Evolutionary conservation across 31 red algal species (phyloP).

Genomic region (Porphyra umbilicalis): DNA sequence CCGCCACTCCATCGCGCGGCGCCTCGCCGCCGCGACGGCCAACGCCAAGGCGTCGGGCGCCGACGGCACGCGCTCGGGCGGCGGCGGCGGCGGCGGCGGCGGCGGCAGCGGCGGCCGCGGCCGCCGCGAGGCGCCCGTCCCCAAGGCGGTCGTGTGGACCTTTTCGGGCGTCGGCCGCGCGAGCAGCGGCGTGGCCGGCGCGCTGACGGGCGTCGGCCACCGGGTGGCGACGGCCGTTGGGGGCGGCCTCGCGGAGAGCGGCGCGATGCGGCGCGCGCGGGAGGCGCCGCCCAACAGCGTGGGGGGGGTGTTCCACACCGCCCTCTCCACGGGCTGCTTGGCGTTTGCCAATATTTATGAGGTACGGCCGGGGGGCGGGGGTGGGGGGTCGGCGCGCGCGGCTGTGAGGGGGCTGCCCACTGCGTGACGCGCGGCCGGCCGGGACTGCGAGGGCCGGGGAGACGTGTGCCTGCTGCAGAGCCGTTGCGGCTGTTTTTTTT

Average conservation of each 20-base stretch:
- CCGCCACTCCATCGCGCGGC: not conserved
- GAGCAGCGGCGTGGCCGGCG: not conserved
- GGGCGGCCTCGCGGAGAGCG: not conserved
- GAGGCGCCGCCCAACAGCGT: not conserved
- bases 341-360: conserved; percentile 1
- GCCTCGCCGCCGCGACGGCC: not conserved
- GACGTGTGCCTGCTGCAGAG: no score
- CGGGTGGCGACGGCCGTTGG: not conserved
- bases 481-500: no score
- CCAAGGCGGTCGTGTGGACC: not conserved
- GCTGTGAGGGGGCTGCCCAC: no score
- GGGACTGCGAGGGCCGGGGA: no score
- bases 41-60: not conserved
- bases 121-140: not conserved
- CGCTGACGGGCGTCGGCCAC: not conserved
- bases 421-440: no score
- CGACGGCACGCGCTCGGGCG: not conserved
- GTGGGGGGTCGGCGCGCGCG: not conserved
- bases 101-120: not conserved
- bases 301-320: not conserved
- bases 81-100: no score
- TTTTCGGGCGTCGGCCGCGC: conserved; percentile 8
- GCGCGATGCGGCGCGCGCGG: not conserved
- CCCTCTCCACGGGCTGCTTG: not conserved
- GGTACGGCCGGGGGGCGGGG: not conserved